Evolutionary conservation across 331 rosid genomes (phyloP), one percentile per base, ranked within the genome.

Genomic region (Pyrus hybrid): DNA sequence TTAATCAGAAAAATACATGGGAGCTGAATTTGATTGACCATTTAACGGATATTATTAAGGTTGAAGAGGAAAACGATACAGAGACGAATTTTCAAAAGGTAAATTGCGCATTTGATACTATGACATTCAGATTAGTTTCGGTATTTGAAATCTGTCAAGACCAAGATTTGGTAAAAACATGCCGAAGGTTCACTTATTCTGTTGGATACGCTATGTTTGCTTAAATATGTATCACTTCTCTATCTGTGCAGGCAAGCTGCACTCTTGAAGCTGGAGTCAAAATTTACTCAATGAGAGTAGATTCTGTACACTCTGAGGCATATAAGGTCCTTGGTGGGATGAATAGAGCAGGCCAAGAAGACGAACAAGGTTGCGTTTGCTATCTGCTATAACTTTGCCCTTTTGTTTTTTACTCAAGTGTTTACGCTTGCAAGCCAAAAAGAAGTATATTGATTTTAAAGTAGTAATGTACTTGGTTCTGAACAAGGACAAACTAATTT

Each of bases 221-320:
- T 43, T 78, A 60, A n/a, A 54, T 75, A 11, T 64, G 69, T n/a
- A 51, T 80, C 13, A n/a, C 29, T 37, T 35, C 65, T 76, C 45
- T 8, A 11, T 71, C 30, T 79, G 67, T 85, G 77, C 84, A 95
- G 99, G 99, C 97, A 67, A 89, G 97, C 71, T 95, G 97, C 83
- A 95, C 97, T 64, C 96, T 95, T 81, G 99, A 95, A 88, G 97
- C 96, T 28, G 99, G 97, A 70, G 97, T 95, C 37, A 95, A 89
- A 83, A 88, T 95, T 71, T 95, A 92, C 82, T 86, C 97, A 45
- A 33, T 92, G 43, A 80, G 99, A 78, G 99, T 95, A 77, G 99
- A 95, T 82, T 90, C 99, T 0, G 97, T 90, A 77, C 97, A 95
- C 75, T 92, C 99, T 20, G 97, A 90, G 83, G 97, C 99, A 10